Evolutionary conservation across 2,329 filamentous ascomycete species (phyloP).

Genomic region (Stemphylium beticola): DNA sequence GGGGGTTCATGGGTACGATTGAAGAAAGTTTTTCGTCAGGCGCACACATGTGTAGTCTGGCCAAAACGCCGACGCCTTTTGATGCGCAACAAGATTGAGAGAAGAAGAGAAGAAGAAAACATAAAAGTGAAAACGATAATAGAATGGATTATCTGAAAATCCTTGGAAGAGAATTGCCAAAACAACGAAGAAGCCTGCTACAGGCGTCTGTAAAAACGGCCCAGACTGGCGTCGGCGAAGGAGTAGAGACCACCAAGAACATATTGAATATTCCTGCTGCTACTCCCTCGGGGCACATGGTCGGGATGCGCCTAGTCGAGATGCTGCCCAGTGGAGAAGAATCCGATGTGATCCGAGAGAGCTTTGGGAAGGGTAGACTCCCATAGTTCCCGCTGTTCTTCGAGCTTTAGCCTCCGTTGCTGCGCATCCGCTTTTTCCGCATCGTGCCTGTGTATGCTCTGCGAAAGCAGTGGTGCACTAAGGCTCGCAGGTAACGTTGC

Average conservation of each 20-base stretch:
- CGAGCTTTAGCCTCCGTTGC: slow-evolving; percentile 8
- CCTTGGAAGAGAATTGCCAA: background rate
- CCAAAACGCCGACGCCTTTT: slow-evolving; percentile 1
- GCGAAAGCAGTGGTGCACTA: slow-evolving; percentile 11
- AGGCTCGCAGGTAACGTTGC: slow-evolving; percentile 1
- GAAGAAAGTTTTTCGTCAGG: too few relatives aligned
- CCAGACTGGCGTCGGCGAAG: background rate
- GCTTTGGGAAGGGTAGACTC: slow-evolving; percentile 27
- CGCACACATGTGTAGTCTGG: too few relatives aligned
- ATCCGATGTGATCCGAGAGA: slow-evolving; percentile 12
- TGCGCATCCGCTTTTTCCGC: slow-evolving; percentile 6
- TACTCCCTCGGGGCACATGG: background rate
- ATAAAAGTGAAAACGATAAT: background rate
- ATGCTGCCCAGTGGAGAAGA: slow-evolving; percentile 9
- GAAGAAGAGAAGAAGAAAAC: background rate
- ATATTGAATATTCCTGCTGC: background rate
- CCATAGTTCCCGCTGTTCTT: slow-evolving; percentile 26
- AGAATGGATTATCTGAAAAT: background rate
- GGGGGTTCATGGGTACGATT: background rate
- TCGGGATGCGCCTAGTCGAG: slow-evolving; percentile 8
- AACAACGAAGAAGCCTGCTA: background rate
- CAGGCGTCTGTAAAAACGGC: too few relatives aligned
- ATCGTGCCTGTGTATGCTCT: slow-evolving; percentile 7
- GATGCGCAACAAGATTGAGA: background rate
- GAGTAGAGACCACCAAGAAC: background rate